These are phyloP conservation scores for Fusarium musae DNA, from an alignment of 2,329 filamentous ascomycete species.

Conservation along the genomic window DNA sequence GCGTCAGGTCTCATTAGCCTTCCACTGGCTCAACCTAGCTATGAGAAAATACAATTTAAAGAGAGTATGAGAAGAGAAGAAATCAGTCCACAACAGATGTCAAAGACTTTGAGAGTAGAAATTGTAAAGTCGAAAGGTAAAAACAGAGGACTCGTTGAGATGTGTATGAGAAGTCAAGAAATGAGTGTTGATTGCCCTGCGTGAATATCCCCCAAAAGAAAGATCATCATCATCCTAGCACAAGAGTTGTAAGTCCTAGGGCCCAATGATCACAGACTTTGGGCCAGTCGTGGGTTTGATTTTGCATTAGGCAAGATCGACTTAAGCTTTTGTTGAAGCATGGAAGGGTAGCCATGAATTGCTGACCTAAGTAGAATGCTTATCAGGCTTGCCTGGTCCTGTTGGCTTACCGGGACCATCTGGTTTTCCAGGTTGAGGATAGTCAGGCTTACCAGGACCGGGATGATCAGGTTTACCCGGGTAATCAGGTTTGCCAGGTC, in stretches of 20 bases:
- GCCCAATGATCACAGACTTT: background rate
- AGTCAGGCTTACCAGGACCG: too few species aligned
- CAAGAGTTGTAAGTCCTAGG: background rate
- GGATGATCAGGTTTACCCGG: background rate
- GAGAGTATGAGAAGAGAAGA: slow-evolving; percentile 6
- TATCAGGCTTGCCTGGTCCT: background rate
- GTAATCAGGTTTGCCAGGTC: background rate
- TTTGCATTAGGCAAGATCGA: background rate
- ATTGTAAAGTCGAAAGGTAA: background rate
- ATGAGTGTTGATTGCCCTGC: background rate
- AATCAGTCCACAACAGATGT: background rate
- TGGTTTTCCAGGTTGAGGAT: fast-evolving
- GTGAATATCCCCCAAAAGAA: background rate
- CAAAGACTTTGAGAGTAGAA: background rate
- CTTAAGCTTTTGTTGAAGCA: background rate
- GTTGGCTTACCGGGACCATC: background rate
- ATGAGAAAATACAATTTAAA: background rate
- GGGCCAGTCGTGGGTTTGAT: background rate
- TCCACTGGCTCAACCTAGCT: background rate
- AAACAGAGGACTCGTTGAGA: background rate
- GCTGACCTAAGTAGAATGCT: background rate
- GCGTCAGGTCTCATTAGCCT: background rate
- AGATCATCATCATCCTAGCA: background rate
- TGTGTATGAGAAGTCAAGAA: background rate
- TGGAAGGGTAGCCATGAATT: background rate